Evolutionary conservation across 1,284 basidiomycete genomes (phyloP).

Genomic region (Apiotrichum porosum): DNA sequence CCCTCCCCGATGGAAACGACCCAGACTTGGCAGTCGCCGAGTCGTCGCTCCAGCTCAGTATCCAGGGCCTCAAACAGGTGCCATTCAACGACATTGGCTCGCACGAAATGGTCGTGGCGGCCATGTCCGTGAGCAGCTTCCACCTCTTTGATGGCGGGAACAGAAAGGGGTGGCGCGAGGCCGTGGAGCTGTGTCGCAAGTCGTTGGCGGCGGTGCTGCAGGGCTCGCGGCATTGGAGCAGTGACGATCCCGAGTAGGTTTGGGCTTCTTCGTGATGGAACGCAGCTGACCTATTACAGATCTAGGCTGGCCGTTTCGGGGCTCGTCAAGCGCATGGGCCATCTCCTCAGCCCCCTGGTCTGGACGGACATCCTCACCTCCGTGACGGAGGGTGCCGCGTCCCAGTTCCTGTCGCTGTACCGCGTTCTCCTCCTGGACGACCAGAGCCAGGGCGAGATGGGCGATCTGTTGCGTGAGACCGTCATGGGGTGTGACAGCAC

Average conservation of each 20-base stretch:
- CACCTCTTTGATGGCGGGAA: conserved; percentile 29
- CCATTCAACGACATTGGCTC: conserved; percentile 16
- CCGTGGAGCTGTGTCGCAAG: conserved; percentile 16
- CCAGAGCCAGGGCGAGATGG: not conserved
- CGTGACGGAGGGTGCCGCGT: conserved; percentile 59
- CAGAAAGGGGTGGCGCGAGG: conserved; percentile 15
- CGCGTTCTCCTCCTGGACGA: conserved; percentile 53
- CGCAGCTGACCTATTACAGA: not conserved
- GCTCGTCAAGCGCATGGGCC: conserved; percentile 1
- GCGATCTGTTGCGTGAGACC: conserved; percentile 59
- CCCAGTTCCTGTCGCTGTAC: conserved; percentile 59
- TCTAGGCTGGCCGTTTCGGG: conserved; percentile 6
- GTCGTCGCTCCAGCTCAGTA: conserved; percentile 11
- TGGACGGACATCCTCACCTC: conserved; percentile 79
- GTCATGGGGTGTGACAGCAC: conserved; percentile 78
- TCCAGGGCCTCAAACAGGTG: conserved; percentile 13
- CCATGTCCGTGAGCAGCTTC: conserved; percentile 25
- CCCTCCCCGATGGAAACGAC: not conserved
- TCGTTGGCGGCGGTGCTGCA: conserved; percentile 18
- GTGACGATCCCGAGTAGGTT: not conserved
- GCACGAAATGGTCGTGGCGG: conserved; percentile 22
- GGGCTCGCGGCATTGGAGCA: not conserved
- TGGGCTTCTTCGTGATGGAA: not conserved
- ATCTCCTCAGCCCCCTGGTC: conserved; percentile 66
- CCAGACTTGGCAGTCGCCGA: conserved; percentile 8